Evolutionary conservation across 495 filamentous ascomycete species (phyloP).

Genomic region (Rhizodiscina lignyota): DNA sequence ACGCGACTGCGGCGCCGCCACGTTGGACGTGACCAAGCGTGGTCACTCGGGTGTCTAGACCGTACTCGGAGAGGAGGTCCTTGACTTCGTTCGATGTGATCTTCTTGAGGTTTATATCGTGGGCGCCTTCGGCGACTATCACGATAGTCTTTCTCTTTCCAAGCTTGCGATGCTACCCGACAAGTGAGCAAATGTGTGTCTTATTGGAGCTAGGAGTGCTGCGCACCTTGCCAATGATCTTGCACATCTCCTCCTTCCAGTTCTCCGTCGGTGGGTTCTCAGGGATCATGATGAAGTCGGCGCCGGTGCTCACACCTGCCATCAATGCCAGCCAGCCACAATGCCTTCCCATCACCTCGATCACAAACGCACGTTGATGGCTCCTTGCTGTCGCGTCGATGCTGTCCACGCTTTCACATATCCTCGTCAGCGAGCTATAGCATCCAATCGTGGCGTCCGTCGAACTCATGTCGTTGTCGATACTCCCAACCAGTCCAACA

Average conservation of each 20-base stretch:
- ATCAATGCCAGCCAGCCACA: constrained; percentile 97
- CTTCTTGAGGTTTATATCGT: constrained; percentile 70
- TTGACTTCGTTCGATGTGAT: constrained; percentile 69
- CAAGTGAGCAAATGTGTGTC: too few species aligned
- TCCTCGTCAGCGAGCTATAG: constrained; percentile 79
- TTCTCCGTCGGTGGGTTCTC: constrained; percentile 80
- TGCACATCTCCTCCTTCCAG: constrained; percentile 84
- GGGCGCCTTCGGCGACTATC: constrained; percentile 90
- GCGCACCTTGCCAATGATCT: constrained; percentile 60
- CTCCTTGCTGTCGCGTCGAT: constrained; percentile 94
- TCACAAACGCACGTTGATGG: constrained; percentile 94
- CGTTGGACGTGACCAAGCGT: constrained; percentile 93
- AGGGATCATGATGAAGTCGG: constrained; percentile 93
- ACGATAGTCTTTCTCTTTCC: constrained; percentile 97
- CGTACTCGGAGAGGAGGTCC: constrained; percentile 63
- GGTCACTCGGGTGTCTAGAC: constrained; percentile 87
- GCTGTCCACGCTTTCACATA: constrained; percentile 88
- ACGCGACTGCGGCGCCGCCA: constrained; percentile 80
- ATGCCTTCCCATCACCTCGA: constrained; percentile 99
- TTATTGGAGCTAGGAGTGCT: neutral
- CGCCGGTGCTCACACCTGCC: constrained; percentile 88
- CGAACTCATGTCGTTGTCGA: constrained; percentile 94
- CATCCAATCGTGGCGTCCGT: constrained; percentile 97
- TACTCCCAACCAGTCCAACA: constrained; percentile 87
- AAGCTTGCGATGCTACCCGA: constrained; percentile 59